phyloP scores from a whole-genome alignment of 106 monocot genomes.

The Alisma plantagoaquatica region DNA sequence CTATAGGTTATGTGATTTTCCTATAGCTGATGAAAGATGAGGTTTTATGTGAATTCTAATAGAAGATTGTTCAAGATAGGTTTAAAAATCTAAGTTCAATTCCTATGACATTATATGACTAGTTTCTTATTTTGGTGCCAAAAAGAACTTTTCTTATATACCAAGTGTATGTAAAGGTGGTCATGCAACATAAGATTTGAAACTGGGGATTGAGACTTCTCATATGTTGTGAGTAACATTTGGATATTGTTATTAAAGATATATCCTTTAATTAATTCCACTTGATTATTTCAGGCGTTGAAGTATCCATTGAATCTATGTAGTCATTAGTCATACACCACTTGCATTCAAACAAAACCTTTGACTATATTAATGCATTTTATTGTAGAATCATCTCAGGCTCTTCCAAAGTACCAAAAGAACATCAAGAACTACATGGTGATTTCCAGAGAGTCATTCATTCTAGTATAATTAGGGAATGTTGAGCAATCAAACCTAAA shows the following conservation, averaged over 20 bases:
- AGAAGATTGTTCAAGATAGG: conserved; percentile 98
- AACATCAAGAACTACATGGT: conserved; percentile 74
- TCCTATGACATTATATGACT: conserved; percentile 86
- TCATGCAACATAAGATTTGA: conserved; percentile 11
- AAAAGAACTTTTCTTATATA: conserved; percentile 60
- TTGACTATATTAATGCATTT: conserved; percentile 27
- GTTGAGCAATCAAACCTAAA: too few relatives aligned
- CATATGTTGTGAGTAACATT: conserved; percentile 97
- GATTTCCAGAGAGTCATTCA: too few relatives aligned
- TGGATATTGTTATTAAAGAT: too few relatives aligned
- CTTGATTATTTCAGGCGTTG: conserved; percentile 52
- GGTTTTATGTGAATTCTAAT: conserved; percentile 92
- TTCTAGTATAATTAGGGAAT: too few relatives aligned
- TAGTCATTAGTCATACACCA: conserved; percentile 95
- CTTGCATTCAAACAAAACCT: conserved; percentile 74
- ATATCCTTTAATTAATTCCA: neutral
- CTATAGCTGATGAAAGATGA: conserved; percentile 92
- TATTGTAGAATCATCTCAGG: conserved; percentile 39
- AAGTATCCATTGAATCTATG: conserved; percentile 89
- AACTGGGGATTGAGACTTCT: conserved; percentile 46
- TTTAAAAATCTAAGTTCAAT: conserved; percentile 80
- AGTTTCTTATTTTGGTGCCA: conserved; percentile 62
- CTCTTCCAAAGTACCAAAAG: conserved; percentile 29
- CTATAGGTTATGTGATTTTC: conserved; percentile 92
- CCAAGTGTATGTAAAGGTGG: conserved; percentile 29